A percentile compares a stretch with the other conserved stretches of the same genome.
Conservation (phyloP, 495 filamentous ascomycete species). For the Aspergillus coremiiformis region DNA sequence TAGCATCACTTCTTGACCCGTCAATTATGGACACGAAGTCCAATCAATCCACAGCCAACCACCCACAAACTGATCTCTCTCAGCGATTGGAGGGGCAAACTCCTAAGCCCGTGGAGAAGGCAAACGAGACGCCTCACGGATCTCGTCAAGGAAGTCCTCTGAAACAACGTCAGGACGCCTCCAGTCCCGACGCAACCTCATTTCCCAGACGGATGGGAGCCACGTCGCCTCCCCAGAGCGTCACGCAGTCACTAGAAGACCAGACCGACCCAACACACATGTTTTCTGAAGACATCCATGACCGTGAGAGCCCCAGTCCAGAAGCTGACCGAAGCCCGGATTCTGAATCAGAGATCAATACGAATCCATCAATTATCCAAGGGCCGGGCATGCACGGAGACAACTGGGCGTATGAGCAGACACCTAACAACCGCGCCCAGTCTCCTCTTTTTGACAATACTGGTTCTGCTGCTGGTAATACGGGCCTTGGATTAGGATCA, state of each 20-base stretch:
- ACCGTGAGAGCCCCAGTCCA: slow-evolving; percentile 39
- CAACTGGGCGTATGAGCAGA: slow-evolving; percentile 47
- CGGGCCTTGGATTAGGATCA: slow-evolving; percentile 22
- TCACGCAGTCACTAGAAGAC: slow-evolving; percentile 57
- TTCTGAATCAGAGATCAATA: slow-evolving; percentile 59
- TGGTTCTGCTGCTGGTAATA: slow-evolving; percentile 36
- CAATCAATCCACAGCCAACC: slow-evolving; percentile 25
- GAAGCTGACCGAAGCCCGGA: slow-evolving; percentile 45
- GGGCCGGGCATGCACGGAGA: slow-evolving; percentile 52
- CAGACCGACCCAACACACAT: slow-evolving; percentile 45
- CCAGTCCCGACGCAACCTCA: slow-evolving; percentile 37
- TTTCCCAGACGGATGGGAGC: slow-evolving; percentile 43
- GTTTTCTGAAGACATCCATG: slow-evolving; percentile 56
- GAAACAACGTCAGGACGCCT: slow-evolving; percentile 37
- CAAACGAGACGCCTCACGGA: slow-evolving; percentile 13
- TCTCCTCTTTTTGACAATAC: slow-evolving; percentile 35
- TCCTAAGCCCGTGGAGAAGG: slow-evolving; percentile 10
- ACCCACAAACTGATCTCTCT: slow-evolving; percentile 28
- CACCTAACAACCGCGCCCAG: slow-evolving; percentile 41
- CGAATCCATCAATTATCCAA: slow-evolving; percentile 70
- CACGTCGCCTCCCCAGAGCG: slow-evolving; percentile 68
- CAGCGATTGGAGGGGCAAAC: slow-evolving; percentile 14
- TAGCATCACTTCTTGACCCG: slow-evolving; percentile 77
- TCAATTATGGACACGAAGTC: slow-evolving; percentile 49
- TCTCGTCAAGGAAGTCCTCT: slow-evolving; percentile 36